Evolutionary conservation across 208 protist genomes (phyloP).

Genomic region (Willaertia magna): DNA sequence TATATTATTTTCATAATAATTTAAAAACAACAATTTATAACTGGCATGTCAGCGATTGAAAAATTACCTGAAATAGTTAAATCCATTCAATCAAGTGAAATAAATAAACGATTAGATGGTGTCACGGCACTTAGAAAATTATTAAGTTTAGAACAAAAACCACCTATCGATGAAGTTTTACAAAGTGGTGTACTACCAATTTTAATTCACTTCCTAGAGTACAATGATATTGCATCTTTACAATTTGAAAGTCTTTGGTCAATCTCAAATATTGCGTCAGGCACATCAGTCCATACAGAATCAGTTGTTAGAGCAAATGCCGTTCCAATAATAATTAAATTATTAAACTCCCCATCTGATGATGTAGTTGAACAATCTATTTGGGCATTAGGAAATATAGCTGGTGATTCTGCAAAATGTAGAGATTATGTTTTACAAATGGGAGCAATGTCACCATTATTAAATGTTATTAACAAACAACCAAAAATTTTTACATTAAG

Average conservation of each 20-base stretch:
- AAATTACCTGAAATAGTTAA: no score
- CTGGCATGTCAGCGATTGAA: no score
- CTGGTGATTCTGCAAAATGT: neutral
- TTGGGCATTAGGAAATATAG: neutral
- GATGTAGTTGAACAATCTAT: slow-evolving; percentile 56
- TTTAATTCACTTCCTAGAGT: slow-evolving; percentile 64
- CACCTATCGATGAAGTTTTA: neutral
- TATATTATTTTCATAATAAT: no score
- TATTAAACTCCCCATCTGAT: slow-evolving; percentile 65
- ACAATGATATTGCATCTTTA: slow-evolving; percentile 44
- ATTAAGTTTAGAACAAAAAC: neutral
- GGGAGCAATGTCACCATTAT: neutral
- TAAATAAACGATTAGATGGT: no score
- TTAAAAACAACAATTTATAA: no score
- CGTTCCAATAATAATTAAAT: slow-evolving; percentile 79
- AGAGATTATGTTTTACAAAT: neutral
- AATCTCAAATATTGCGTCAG: slow-evolving; percentile 95
- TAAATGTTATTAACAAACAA: neutral
- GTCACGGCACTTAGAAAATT: no score
- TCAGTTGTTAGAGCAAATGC: slow-evolving; percentile 73
- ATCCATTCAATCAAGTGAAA: no score
- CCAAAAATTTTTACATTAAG: neutral
- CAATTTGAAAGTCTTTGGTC: slow-evolving; percentile 98
- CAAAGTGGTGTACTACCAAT: neutral
- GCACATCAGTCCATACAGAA: slow-evolving; percentile 84